phyloP scores from a whole-genome alignment of 129 eudicot species.

The Sambucus nigra region DNA sequence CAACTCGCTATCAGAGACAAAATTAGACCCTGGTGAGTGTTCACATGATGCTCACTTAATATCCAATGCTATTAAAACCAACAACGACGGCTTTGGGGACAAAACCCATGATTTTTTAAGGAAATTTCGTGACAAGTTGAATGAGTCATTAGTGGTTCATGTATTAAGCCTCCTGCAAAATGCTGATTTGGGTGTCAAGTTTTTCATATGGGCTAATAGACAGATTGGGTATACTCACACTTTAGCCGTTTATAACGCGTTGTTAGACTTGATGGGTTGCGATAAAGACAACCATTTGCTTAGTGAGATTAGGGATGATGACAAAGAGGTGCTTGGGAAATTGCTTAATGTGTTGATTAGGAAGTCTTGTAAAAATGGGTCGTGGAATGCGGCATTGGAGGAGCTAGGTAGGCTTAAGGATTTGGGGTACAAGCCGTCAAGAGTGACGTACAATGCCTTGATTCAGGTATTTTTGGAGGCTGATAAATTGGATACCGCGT shows the following conservation, averaged over 20 bases:
- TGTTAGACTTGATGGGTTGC: slow-evolving; percentile 48
- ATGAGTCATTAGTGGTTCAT: slow-evolving; percentile 59
- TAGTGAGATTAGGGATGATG: slow-evolving; percentile 50
- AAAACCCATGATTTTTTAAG: slow-evolving; percentile 48
- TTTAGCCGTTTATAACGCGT: slow-evolving; percentile 46
- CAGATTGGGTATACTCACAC: slow-evolving; percentile 82
- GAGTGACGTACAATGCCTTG: slow-evolving; percentile 62
- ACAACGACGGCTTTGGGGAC: slow-evolving; percentile 29
- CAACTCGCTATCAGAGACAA: slow-evolving; percentile 26
- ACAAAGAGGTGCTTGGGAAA: slow-evolving; percentile 51
- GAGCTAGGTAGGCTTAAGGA: slow-evolving; percentile 84
- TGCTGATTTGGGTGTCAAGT: slow-evolving; percentile 59
- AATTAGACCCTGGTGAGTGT: slow-evolving; percentile 26
- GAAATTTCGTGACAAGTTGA: slow-evolving; percentile 50
- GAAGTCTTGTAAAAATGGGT: slow-evolving; percentile 48
- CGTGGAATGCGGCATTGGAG: slow-evolving; percentile 78
- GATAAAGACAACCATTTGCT: slow-evolving; percentile 30
- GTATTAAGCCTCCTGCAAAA: slow-evolving; percentile 53
- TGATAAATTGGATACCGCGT: slow-evolving; percentile 44
- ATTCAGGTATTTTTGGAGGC: slow-evolving; percentile 58
- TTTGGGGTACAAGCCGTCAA: slow-evolving; percentile 68
- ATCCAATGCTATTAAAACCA: slow-evolving; percentile 26
- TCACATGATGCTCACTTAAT: slow-evolving; percentile 37
- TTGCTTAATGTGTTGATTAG: slow-evolving; percentile 65
- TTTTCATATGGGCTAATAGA: slow-evolving; percentile 85